Conservation (phyloP, 2,329 filamentous ascomycete species). For the Coniella lustricola region DNA sequence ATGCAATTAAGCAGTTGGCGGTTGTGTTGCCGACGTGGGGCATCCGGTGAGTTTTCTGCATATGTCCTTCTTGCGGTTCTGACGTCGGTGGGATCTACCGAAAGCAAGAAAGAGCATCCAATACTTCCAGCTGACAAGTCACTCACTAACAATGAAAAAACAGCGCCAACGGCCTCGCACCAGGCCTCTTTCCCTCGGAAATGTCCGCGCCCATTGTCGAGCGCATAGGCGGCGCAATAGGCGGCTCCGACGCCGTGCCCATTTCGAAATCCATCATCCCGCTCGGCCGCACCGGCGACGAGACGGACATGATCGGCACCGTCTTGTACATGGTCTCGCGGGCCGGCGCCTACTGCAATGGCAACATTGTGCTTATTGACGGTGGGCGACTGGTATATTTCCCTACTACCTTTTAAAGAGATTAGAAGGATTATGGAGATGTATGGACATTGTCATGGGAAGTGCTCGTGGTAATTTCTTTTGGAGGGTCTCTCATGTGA, state of each 20-base stretch:
- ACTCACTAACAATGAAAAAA: too few relatives aligned
- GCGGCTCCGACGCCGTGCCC: constrained; percentile 21
- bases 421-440: neutral
- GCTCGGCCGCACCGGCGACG: constrained; percentile 51
- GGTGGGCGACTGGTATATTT: constrained; percentile 53
- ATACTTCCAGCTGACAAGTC: too few relatives aligned
- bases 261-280: constrained; percentile 43
- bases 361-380: constrained; percentile 54
- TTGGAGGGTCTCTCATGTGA: too few relatives aligned
- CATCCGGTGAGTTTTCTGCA: constrained; percentile 31
- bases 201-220: constrained; percentile 47
- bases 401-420: constrained; percentile 43
- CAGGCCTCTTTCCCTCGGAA: constrained; percentile 52
- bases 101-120: too few relatives aligned
- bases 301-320: constrained; percentile 57
- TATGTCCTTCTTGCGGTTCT: neutral
- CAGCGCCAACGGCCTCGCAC: constrained; percentile 41
- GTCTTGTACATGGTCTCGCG: constrained; percentile 58
- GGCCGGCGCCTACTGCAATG: constrained; percentile 61
- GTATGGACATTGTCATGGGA: neutral
- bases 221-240: constrained; percentile 26
- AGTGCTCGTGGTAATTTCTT: too few relatives aligned
- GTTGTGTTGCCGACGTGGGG: constrained; percentile 56
- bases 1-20: constrained; percentile 65
- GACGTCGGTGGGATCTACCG: too few relatives aligned